phyloP scores from a whole-genome alignment of 2,329 filamentous ascomycete species.

The Neurospora crassa region DNA sequence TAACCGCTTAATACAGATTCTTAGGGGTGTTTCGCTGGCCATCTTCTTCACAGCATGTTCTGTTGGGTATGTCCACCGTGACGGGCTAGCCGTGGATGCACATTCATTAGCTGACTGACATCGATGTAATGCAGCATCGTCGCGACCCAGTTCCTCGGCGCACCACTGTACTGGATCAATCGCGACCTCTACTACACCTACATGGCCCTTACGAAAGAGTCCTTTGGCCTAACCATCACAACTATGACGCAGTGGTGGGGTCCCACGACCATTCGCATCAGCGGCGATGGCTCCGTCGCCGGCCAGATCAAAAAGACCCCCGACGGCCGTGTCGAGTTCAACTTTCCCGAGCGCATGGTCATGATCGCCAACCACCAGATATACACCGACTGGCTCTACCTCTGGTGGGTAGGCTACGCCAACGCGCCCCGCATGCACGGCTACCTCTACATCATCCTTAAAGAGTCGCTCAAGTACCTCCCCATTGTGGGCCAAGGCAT shows the following conservation, averaged over 20 bases:
- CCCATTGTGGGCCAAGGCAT: constrained; percentile 73
- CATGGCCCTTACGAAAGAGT: constrained; percentile 80
- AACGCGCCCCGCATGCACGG: constrained; percentile 68
- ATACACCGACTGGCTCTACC: constrained; percentile 85
- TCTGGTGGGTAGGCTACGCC: constrained; percentile 91
- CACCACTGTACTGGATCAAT: constrained; percentile 67
- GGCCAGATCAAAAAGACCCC: constrained; percentile 61
- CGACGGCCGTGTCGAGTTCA: constrained; percentile 66
- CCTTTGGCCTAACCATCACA: constrained; percentile 68
- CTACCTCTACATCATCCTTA: constrained; percentile 82
- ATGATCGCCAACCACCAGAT: constrained; percentile 87
- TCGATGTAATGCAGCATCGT: constrained; percentile 46
- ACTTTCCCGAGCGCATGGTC: constrained; percentile 72
- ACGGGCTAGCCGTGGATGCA: neutral
- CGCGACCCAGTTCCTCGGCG: constrained; percentile 64
- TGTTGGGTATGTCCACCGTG: constrained; percentile 32
- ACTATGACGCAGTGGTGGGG: constrained; percentile 81
- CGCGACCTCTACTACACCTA: constrained; percentile 74
- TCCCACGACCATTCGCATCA: constrained; percentile 73
- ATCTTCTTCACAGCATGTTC: constrained; percentile 43
- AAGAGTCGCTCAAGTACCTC: constrained; percentile 75
- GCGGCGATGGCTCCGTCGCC: constrained; percentile 70
- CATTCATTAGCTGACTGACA: constrained; percentile 13
- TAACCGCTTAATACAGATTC: constrained; percentile 36
- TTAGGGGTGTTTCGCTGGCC: constrained; percentile 42